Conservation (phyloP, 2,329 filamentous ascomycete species). For the Fusarium austroafricanum region DNA sequence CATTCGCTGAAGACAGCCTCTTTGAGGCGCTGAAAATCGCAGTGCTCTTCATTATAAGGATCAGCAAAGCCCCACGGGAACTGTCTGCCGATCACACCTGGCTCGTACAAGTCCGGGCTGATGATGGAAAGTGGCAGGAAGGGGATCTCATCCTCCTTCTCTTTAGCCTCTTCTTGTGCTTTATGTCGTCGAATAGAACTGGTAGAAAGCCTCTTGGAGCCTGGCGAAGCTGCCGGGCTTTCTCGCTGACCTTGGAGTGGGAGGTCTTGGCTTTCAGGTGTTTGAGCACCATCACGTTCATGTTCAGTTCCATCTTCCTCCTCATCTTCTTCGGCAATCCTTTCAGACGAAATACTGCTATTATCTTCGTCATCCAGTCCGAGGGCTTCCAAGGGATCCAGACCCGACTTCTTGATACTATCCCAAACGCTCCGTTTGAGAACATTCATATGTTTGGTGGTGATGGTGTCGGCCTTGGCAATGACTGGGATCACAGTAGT, state of each 20-base stretch:
- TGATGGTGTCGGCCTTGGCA: slow-evolving; percentile 96
- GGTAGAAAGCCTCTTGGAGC: slow-evolving; percentile 60
- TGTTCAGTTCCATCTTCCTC: slow-evolving; percentile 38
- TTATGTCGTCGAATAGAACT: slow-evolving; percentile 60
- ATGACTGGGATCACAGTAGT: slow-evolving; percentile 96
- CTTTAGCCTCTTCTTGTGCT: slow-evolving; percentile 58
- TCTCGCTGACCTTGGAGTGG: slow-evolving; percentile 52
- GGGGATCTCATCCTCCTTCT: slow-evolving; percentile 69
- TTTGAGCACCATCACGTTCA: slow-evolving; percentile 37
- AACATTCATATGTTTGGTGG: slow-evolving; percentile 91
- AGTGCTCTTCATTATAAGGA: slow-evolving; percentile 90
- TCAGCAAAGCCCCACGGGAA: slow-evolving; percentile 99
- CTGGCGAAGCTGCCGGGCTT: slow-evolving; percentile 51
- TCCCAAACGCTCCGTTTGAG: slow-evolving; percentile 93
- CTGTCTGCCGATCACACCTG: slow-evolving; percentile 80
- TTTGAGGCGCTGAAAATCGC: slow-evolving; percentile 91
- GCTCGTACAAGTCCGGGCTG: slow-evolving; percentile 91
- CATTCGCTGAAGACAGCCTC: slow-evolving; percentile 94
- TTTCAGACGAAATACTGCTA: slow-evolving; percentile 65
- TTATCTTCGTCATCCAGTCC: slow-evolving; percentile 82
- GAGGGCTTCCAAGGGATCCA: slow-evolving; percentile 89
- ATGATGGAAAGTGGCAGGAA: slow-evolving; percentile 92
- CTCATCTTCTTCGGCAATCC: slow-evolving; percentile 66
- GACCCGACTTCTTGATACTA: slow-evolving; percentile 83
- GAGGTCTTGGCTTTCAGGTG: slow-evolving; percentile 52